Evolutionary conservation across 1,139 yeast species (phyloP).

Genomic region (Pichia inconspicua): DNA sequence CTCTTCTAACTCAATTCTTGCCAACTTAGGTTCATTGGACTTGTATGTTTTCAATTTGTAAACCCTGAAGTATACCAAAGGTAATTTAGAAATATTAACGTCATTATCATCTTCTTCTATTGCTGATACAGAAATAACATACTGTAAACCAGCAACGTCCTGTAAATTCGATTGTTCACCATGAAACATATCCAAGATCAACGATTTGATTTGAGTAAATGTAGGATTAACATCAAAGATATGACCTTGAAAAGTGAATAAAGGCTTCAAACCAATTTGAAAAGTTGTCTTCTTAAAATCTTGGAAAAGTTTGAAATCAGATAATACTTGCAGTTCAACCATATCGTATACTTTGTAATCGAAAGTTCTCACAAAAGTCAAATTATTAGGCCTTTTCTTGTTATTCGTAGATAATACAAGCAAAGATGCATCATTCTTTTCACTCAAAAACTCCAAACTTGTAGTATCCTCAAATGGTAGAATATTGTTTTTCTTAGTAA

Average conservation of each 20-base stretch:
- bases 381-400: constrained; percentile 88
- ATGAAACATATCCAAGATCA: constrained; percentile 84
- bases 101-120: constrained; percentile 67
- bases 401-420: constrained; percentile 76
- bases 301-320: constrained; percentile 59
- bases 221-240: constrained; percentile 86
- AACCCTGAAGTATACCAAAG: constrained; percentile 82
- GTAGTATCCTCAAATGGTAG: constrained; percentile 92
- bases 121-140: constrained; percentile 75
- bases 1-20: constrained; percentile 90
- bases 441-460: constrained; percentile 82
- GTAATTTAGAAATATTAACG: constrained; percentile 43
- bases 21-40: constrained; percentile 75
- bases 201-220: constrained; percentile 75
- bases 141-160: constrained; percentile 93
- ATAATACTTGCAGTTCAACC: constrained; percentile 77
- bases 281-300: constrained; percentile 81
- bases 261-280: constrained; percentile 85
- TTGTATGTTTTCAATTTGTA: constrained; percentile 74
- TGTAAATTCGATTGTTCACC: constrained; percentile 79
- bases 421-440: constrained; percentile 86
- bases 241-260: constrained; percentile 90
- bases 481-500: constrained; percentile 78
- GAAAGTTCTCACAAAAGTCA: constrained; percentile 84
- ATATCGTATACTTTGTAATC: constrained; percentile 86